Evolutionary conservation across 2,329 filamentous ascomycete species (phyloP).

Genomic region (Colletotrichum zoysiae): DNA sequence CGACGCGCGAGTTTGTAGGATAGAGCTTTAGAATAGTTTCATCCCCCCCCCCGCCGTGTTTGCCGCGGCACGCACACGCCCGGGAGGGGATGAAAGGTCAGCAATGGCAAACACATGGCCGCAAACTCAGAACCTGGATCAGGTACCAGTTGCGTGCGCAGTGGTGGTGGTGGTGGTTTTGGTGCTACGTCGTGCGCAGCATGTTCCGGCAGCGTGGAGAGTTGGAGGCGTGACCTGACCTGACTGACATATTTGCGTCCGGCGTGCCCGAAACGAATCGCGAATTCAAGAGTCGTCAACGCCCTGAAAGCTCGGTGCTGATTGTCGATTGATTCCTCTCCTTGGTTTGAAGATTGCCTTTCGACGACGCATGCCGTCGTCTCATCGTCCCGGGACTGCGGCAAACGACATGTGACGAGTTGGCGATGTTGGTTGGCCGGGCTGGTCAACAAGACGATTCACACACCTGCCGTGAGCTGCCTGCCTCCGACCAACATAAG

Average conservation of each 20-base stretch:
- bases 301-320: background rate
- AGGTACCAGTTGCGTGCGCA: background rate
- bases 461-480: background rate
- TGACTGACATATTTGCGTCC: background rate
- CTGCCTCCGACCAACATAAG: background rate
- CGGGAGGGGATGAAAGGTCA: conserved; percentile 1
- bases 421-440: background rate
- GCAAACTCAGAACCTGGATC: background rate
- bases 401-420: background rate
- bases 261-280: conserved; percentile 2
- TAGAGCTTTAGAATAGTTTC: conserved; percentile 8
- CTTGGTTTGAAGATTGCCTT: background rate
- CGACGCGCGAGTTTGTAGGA: conserved; percentile 17
- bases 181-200: conserved; percentile 17
- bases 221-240: background rate
- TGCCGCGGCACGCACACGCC: conserved; percentile 9
- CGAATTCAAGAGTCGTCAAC: background rate
- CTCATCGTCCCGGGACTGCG: background rate
- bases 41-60: conserved; percentile 1
- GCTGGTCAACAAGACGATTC: background rate
- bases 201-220: conserved; percentile 5
- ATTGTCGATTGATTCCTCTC: background rate
- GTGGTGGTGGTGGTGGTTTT: too few species aligned
- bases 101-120: conserved; percentile 18
- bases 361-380: background rate